Base-by-base conservation (phyloP, 1,284 basidiomycete species). In the Gymnopus androsaceus region DNA sequence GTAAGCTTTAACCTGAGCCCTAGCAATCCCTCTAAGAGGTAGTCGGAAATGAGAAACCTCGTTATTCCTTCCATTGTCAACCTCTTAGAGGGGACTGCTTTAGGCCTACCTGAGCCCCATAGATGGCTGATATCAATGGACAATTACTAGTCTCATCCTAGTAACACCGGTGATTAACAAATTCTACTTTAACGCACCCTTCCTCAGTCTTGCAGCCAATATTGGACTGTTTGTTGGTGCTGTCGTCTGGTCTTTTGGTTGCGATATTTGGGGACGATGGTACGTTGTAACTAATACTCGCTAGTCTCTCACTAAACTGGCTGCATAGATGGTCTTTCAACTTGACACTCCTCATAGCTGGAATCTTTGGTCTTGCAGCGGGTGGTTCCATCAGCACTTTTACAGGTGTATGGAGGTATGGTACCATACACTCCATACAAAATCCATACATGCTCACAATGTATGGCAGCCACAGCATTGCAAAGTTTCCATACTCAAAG, bases 291-390 rank as follows among this genome's bases (percentile, higher is more conserved):
- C n/a, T n/a, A n/a, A n/a, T n/a, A n/a, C n/a, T n/a, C n/a, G n/a
- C n/a, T n/a, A 21, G 28, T 15, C 12, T 8, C 23, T 27, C 37
- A 12, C 25, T 12, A 8, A 4, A 2, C n/a, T n/a, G n/a, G 23
- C 15, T 23, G 36, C 51, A 23, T 48, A 84, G 83, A 58, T 82
- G 83, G 75, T 83, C 84, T 1, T 92, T 92, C 73, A 91, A 92
- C 67, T 67, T 88, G 34, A 92, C 89, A 0, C 76, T 91, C 30
- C 71, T 90, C 33, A 85, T 92, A 58, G 79, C 83, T 0, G 85
- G 85, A 1, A 70, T 88, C 4, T 92, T 92, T 61, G 85, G 83
- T 1, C 67, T 84, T 3, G 77, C 80, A 0, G 83, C 82, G 31
- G 85, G 84, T 15, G 84, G 74, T 0, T 82, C n/a, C n/a, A n/a